These are phyloP conservation scores for Phytophthora pini DNA, from an alignment of 352 stramenopile species.

Conservation along the genomic window DNA sequence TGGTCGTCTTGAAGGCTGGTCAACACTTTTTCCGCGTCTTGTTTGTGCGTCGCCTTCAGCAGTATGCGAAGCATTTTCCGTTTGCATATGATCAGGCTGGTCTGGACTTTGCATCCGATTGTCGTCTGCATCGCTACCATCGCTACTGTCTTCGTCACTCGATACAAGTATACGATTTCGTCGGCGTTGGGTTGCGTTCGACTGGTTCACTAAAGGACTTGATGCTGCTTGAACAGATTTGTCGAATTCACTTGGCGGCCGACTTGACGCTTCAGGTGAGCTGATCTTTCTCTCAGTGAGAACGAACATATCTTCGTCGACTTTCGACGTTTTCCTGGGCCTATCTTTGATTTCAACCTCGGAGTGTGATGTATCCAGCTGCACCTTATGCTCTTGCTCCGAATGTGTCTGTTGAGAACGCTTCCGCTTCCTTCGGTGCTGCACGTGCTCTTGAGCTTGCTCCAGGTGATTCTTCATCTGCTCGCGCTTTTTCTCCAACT, in stretches of 20 bases:
- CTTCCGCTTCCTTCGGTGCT: constrained; percentile 23
- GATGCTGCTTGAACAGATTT: background rate
- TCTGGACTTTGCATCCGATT: constrained; percentile 7
- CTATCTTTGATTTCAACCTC: constrained; percentile 1
- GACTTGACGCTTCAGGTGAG: constrained; percentile 18
- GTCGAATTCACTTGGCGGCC: background rate
- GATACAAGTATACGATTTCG: constrained; percentile 47
- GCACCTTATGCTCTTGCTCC: background rate
- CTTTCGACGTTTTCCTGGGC: constrained; percentile 1
- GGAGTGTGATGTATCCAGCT: background rate
- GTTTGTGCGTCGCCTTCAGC: background rate
- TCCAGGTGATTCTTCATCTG: constrained; percentile 5
- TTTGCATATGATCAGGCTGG: background rate
- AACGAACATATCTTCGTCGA: constrained; percentile 29
- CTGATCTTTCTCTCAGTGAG: background rate
- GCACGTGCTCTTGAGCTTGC: background rate
- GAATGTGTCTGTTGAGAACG: constrained; percentile 9
- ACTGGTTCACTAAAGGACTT: constrained; percentile 9
- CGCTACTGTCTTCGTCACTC: constrained; percentile 43
- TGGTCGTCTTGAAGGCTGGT: constrained; percentile 8
- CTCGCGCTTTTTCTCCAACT: constrained; percentile 19
- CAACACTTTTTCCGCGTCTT: background rate
- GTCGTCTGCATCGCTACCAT: constrained; percentile 10
- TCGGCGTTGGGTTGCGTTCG: constrained; percentile 26
- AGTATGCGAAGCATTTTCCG: background rate